Base-by-base conservation (phyloP, 2,329 filamentous ascomycete species). In the Lasiodiplodia sp. region DNA sequence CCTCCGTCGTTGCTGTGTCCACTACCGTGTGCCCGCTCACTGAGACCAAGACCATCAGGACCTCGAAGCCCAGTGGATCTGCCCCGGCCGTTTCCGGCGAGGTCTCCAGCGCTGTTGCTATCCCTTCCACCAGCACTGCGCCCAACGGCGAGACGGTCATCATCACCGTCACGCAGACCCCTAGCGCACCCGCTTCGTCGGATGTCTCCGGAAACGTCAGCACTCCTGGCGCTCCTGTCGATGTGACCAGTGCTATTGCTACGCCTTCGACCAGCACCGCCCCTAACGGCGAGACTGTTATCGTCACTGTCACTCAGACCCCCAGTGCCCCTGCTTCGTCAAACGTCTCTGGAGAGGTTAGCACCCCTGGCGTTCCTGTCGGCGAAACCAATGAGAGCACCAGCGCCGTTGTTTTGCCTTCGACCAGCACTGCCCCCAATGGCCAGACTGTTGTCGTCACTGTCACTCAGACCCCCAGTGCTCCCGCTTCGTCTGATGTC, bases 1-100 rank as follows among this genome's bases (percentile, higher is more conserved):
- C 65, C 31, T 44, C 44, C 12, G 55, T 67, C 31, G 44, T 67
- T 21, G 28, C 65, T 10, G 31, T 67, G 2, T 60, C 65, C 4
- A 67, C 65, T 12, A 67, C 65, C n/a, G 56, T 67, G 21, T 67
- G 82, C 81, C 79, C 82, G 11, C 75, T 73, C 28, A 71, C 73
- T 49, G 72, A 72, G 25, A 65, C 79, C 23, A 69, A 76, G 52
- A 68, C 74, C 31, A 73, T 77, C 12, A 25, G 21, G 10, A 64
- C 44, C 44, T 64, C 60, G 28, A 28, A 47, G 21, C 21, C 60
- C 4, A 28, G 4, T 10, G 34, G 18, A 5, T 28, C 56, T 25
- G 38, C 37, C 18, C 56, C 56, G 10, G 38, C 56, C 11, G 63
- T 56, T 34, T 53, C 47, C 31, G 62, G 62, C 25, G 56, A 60